A percentile compares a stretch with the other conserved stretches of the same genome.
Conservation (phyloP, 1,139 yeast genomes). For the Taphrina pruni region DNA sequence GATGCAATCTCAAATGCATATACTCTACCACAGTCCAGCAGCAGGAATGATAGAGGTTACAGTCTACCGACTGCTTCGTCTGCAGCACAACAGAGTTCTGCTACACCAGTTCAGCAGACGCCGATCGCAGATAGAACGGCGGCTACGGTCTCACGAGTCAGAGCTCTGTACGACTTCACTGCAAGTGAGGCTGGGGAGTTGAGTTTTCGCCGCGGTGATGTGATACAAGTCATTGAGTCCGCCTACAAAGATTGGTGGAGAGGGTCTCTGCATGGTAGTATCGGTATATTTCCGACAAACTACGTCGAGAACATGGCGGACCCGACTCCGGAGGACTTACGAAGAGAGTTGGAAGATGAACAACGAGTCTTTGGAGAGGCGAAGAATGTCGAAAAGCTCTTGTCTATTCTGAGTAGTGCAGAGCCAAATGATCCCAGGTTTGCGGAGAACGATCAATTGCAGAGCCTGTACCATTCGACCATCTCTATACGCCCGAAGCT, state of each 20-base stretch:
- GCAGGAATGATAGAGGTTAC: constrained; percentile 30
- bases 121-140: constrained; percentile 49
- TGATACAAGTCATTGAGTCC: constrained; percentile 80
- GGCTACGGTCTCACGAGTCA: constrained; percentile 66
- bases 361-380: constrained; percentile 58
- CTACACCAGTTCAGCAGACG: constrained; percentile 45
- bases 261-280: constrained; percentile 78
- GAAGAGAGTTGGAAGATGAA: constrained; percentile 56
- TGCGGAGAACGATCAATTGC: constrained; percentile 52
- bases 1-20: constrained; percentile 35
- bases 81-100: constrained; percentile 40
- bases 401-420: constrained; percentile 61
- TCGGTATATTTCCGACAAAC: constrained; percentile 92
- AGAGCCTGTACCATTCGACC: constrained; percentile 65
- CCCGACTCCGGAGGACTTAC: constrained; percentile 63
- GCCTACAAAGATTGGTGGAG: constrained; percentile 97
- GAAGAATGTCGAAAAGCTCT: constrained; percentile 66
- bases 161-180: constrained; percentile 81
- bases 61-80: constrained; percentile 37
- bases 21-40: constrained; percentile 33
- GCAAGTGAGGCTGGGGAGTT: constrained; percentile 62
- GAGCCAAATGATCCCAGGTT: constrained; percentile 52
- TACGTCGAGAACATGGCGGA: constrained; percentile 82
- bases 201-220: constrained; percentile 54
- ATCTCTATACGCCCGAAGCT: constrained; percentile 75